Evolutionary conservation across 257 asterid species (phyloP).

Genomic region (Capsicum rhomboideum): DNA sequence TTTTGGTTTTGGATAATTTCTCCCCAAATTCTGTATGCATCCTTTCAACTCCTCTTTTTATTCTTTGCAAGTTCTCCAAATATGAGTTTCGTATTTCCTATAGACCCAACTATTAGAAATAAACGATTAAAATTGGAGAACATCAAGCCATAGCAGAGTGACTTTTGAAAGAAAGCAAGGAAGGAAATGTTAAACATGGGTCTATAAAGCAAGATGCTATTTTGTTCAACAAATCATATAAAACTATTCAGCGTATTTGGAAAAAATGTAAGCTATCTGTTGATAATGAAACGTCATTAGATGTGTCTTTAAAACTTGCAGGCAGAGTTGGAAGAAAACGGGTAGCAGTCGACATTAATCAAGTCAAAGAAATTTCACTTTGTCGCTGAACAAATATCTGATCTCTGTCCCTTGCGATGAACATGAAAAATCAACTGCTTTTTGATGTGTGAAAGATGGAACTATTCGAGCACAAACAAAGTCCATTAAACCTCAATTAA

Average conservation of each 20-base stretch:
- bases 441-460: no score
- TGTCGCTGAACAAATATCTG: neutral
- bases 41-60: no score
- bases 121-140: no score
- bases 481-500: neutral
- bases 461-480: neutral
- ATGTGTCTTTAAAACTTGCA: neutral
- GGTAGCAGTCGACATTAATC: neutral
- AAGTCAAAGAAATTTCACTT: neutral
- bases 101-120: no score
- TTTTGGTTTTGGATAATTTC: no score
- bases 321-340: neutral
- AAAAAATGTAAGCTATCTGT: neutral
- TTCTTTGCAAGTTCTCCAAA: no score
- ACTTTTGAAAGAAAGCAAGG: neutral
- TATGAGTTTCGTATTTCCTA: no score
- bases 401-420: neutral
- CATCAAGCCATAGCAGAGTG: neutral
- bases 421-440: neutral
- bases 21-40: no score
- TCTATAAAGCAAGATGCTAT: neutral
- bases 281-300: neutral
- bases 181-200: neutral
- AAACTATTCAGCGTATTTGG: neutral
- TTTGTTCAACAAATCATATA: neutral